phyloP scores from a whole-genome alignment of 805 yeast genomes.

The Sungouiozyma intestinalis region DNA sequence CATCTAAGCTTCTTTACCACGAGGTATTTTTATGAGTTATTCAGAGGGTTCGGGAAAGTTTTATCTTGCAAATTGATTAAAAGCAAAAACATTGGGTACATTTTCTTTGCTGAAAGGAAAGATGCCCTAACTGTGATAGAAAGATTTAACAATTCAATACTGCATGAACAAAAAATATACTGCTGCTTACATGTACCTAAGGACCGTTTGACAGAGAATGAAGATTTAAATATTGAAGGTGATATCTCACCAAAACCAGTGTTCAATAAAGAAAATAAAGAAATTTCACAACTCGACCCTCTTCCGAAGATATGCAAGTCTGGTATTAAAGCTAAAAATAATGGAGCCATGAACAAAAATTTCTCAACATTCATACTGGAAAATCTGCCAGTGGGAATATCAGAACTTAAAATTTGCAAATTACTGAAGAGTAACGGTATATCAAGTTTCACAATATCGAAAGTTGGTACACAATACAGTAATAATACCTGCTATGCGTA shows the following conservation, averaged over 20 bases:
- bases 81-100: slow-evolving; percentile 32
- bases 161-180: slow-evolving; percentile 25
- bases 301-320: too few relatives aligned
- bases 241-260: not conserved
- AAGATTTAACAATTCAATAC: slow-evolving; percentile 19
- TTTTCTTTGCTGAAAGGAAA: slow-evolving; percentile 28
- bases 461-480: not conserved
- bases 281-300: too few relatives aligned
- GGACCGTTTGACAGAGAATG: slow-evolving; percentile 9
- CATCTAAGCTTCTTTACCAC: slow-evolving; percentile 29
- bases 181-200: slow-evolving; percentile 12
- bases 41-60: slow-evolving; percentile 38
- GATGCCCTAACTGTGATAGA: slow-evolving; percentile 30
- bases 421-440: not conserved
- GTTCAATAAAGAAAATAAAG: not conserved
- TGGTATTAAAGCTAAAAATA: too few relatives aligned
- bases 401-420: not conserved
- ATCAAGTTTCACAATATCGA: not conserved
- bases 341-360: too few relatives aligned
- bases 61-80: slow-evolving; percentile 33
- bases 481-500: not conserved
- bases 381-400: not conserved
- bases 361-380: not conserved
- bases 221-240: slow-evolving; percentile 7
- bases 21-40: slow-evolving; percentile 38